Base-by-base conservation (phyloP, 306 rosid genomes). In the Gynostemma pentaphyllum region DNA sequence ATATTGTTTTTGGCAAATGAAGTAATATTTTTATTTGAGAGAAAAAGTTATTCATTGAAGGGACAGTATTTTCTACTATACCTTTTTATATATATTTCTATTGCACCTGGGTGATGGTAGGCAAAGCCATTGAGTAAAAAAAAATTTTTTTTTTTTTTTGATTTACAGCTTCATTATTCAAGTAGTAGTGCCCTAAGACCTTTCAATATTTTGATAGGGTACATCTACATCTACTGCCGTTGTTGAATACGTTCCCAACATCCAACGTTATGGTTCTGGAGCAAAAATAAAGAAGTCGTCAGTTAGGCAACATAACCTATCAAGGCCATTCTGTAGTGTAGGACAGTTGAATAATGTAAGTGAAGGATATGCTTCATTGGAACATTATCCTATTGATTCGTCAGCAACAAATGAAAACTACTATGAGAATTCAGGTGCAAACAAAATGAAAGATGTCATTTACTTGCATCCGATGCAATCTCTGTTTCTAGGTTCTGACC, bases 401-500 rank as follows among this genome's bases (percentile, higher is more conserved):
- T 81, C 94, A 51, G 64, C 68, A n/a, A 70, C 83, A 68, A 46
- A 79, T 62, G 71, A 80, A 39, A 84, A 79, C 46, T 56, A 70
- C 49, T 57, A 63, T 24, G 70, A 68, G 67, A 80, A 66, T 54
- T 74, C 73, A 68, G 47, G 61, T 62, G 68, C 39, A 48, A 69
- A 69, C 46, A 68, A 57, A 66, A 72, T 42, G 53, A 67, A 74
- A 18, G 68, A 45, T 55, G 55, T 52, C 59, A 62, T 51, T 55
- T 76, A 66, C 64, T 77, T 73, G 55, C 99, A 92, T 66, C 88
- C 90, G 18, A 85, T 88, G 81, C 96, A 88, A 61, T 92, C 99
- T 70, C 79, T 88, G 75, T 92, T 84, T 78, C 72, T 92, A 86
- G 99, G 99, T 63, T 88, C 95, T 61, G 99, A 92, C 78, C 99